Conservation (phyloP, 2,329 filamentous ascomycete genomes). For the Epichloe amarillans region DNA sequence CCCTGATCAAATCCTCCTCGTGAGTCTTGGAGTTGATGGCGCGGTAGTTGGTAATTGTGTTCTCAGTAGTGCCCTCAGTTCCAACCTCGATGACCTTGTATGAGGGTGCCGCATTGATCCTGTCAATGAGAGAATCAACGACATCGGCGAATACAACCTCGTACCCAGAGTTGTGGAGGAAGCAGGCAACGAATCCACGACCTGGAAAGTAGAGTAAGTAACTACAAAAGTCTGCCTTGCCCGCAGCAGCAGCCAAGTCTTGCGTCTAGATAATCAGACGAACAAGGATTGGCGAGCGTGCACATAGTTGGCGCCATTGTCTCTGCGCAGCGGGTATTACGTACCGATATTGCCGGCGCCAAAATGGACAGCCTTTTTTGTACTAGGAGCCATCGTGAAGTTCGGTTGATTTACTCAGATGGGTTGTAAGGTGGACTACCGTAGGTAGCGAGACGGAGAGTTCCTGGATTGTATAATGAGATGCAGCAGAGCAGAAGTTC, state of each 20-base stretch:
- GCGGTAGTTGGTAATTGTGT: slow-evolving; percentile 86
- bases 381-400: slow-evolving; percentile 24
- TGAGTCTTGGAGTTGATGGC: slow-evolving; percentile 90
- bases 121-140: slow-evolving; percentile 67
- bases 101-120: slow-evolving; percentile 58
- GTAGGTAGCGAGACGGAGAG: neutral
- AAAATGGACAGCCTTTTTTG: slow-evolving; percentile 69
- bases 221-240: slow-evolving; percentile 2
- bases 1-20: slow-evolving; percentile 66
- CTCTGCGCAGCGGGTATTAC: slow-evolving; percentile 10
- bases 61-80: slow-evolving; percentile 64
- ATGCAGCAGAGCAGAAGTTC: too few species aligned
- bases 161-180: slow-evolving; percentile 88
- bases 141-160: slow-evolving; percentile 97
- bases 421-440: neutral
- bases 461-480: neutral
- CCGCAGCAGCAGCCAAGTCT: too few species aligned
- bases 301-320: neutral
- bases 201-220: slow-evolving; percentile 19
- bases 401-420: neutral
- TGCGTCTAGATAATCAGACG: too few species aligned
- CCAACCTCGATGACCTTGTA: slow-evolving; percentile 94
- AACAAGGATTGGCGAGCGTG: neutral
- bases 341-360: slow-evolving; percentile 72
- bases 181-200: slow-evolving; percentile 77